Conservation (phyloP, 2,329 filamentous ascomycete genomes). For the Fusarium sp. region DNA sequence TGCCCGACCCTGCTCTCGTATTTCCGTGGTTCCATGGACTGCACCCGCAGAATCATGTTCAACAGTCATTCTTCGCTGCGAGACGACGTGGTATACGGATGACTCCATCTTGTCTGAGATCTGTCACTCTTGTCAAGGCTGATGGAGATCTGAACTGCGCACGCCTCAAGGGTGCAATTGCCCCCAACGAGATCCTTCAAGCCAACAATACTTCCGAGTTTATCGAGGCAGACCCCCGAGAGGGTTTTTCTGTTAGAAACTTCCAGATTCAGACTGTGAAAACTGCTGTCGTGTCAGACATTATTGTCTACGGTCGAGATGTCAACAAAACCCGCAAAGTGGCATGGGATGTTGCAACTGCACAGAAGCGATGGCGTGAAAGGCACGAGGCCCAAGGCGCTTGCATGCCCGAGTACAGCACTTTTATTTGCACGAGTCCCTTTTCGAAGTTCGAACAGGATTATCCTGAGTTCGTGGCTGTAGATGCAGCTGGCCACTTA, state of each 20-base stretch:
- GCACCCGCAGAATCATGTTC: constrained; percentile 87
- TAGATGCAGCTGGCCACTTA: constrained; percentile 75
- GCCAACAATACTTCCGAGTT: constrained; percentile 67
- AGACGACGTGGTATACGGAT: constrained; percentile 76
- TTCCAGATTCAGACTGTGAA: constrained; percentile 97
- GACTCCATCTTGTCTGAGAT: constrained; percentile 78
- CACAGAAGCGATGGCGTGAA: constrained; percentile 80
- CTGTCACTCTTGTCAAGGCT: constrained; percentile 87
- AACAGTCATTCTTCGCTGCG: constrained; percentile 88
- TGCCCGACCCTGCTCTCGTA: constrained; percentile 85
- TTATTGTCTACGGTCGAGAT: constrained; percentile 89
- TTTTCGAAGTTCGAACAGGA: constrained; percentile 78
- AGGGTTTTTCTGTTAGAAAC: constrained; percentile 95
- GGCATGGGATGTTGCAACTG: constrained; percentile 74
- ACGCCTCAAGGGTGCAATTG: constrained; percentile 87
- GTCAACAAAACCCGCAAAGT: constrained; percentile 70
- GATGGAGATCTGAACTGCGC: constrained; percentile 79
- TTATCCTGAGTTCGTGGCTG: constrained; percentile 76
- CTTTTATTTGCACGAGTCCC: constrained; percentile 75
- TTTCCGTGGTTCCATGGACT: constrained; percentile 98
- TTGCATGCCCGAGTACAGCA: constrained; percentile 77
- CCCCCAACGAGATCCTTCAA: constrained; percentile 81
- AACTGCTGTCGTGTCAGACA: constrained; percentile 86
- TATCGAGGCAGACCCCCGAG: constrained; percentile 82
- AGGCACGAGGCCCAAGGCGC: constrained; percentile 68